These are phyloP conservation scores for Stagonosporopsis cucurbitacearum DNA, from an alignment of 2,329 filamentous ascomycete genomes.

Conservation along the genomic window DNA sequence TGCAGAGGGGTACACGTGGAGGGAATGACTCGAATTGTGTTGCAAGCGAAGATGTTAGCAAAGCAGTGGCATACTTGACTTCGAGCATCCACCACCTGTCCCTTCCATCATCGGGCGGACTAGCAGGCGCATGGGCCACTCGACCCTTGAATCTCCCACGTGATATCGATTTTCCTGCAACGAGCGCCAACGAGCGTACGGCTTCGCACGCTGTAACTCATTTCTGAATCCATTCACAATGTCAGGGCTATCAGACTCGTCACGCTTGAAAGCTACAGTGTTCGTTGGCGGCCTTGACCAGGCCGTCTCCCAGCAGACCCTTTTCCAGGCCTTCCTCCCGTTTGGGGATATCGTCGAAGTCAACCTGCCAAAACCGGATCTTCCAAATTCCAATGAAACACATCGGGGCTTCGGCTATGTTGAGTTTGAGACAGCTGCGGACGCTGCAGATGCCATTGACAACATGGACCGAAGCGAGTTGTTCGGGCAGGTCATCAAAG, in stretches of 20 bases:
- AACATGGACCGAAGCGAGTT: conserved; percentile 99
- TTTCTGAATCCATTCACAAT: conserved; percentile 10
- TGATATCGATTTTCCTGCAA: conserved; percentile 30
- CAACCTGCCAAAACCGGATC: conserved; percentile 85
- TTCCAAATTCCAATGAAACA: conserved; percentile 75
- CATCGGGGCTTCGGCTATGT: conserved; percentile 97
- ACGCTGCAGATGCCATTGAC: conserved; percentile 94
- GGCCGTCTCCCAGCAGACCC: conserved; percentile 73
- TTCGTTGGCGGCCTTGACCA: conserved; percentile 90
- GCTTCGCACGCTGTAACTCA: conserved; percentile 2
- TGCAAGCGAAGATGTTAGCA: conserved; percentile 23
- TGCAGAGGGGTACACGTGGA: conserved; percentile 25
- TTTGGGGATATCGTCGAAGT: conserved; percentile 96
- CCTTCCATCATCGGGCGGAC: conserved; percentile 29
- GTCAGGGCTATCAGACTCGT: conserved; percentile 75
- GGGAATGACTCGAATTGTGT: conserved; percentile 26
- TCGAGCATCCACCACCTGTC: conserved; percentile 46
- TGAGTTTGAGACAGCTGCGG: conserved; percentile 84
- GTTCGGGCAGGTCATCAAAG: conserved; percentile 89
- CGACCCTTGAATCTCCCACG: conserved; percentile 38
- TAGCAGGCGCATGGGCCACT: conserved; percentile 34
- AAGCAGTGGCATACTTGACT: conserved; percentile 37
- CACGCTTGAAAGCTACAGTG: conserved; percentile 87
- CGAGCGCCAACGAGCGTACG: conserved; percentile 10
- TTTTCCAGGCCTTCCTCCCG: conserved; percentile 92